Base-by-base conservation (phyloP, 805 yeast genomes). In the Cyberlindnera mrakii region DNA sequence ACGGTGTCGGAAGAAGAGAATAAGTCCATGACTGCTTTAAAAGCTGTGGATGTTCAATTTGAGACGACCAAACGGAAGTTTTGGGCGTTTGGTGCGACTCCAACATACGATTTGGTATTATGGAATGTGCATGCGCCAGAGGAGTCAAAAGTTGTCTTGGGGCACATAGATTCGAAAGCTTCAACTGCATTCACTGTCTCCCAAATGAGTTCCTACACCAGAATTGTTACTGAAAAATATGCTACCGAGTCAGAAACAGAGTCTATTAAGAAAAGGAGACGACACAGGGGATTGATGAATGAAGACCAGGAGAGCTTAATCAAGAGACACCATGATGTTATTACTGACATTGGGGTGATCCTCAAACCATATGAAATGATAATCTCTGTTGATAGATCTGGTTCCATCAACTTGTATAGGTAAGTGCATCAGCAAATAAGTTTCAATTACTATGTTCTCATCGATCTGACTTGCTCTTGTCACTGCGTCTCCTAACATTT, bases 331-430 rank as follows among this genome's bases (percentile, higher is more conserved):
- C 71, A 67, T 32, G 85, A 81, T 43, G 51, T 65, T 2, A 70
- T 83, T 31, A 68, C 69, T 3, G 81, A 66, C 33, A 62, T 81
- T 4, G 71, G 69, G 0, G 53, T 74, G 15, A 58, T 78, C 14
- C 49, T 64, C 14, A 55, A 60, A 9, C 87, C 87, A 0, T 74
- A 71, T 45, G 77, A 74, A 33, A 72, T 85, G 78, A 58, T 85
- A 3, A 63, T 85, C 3, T 70, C 84, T 3, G 87, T 67, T 3
- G 95, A 85, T 51, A 64, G 87, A 43, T 71, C 77, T 34, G 95
- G 95, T 0, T 67, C 65, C 3, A 66, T 86, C 29, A 78, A 78
- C 55, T 74, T 85, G 3, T 83, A 76, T 58, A 72, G 68, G 52
- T 75, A 53, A 43, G 4, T 35, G 18, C 8, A 8, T 13, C 18